Base-by-base conservation (phyloP, 257 asterid genomes). In the Plantago elongata region DNA sequence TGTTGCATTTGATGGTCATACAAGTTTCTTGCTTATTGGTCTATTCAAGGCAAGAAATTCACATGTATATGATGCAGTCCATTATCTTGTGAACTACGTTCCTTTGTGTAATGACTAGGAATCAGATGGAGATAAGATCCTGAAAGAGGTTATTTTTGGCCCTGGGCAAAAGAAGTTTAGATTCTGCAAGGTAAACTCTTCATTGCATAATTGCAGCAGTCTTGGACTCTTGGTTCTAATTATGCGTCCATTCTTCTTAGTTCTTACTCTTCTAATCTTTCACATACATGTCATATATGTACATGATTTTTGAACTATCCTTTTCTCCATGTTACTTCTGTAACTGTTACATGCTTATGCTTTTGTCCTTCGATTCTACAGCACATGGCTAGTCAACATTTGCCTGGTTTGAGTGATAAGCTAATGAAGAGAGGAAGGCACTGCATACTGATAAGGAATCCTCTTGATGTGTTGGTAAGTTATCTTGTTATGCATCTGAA, bases 301-400 rank as follows among this genome's bases (percentile, higher is more conserved):
- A 22, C 27, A 22, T 1, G 27, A 2, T 22, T 22, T 22, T 22
- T 1, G 27, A 22, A 22, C 27, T 22, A 1, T 22, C 27, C 2
- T 22, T 22, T 22, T 22, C 27, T 22, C 27, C 27, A 22, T 22
- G 2, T 22, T 22, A 51, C 18, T 40, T 51, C 45, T 40, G 30
- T 51, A 45, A n/a, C 40, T 45, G 10, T 69, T 48, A 49, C 40
- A 48, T n/a, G 42, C 72, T 17, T 47, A 55, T 40, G 57, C 59
- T 22, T 46, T 56, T 54, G 44, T 44, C 54, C 17, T 13, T 69
- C 65, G 57, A 57, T 50, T 80, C 60, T 75, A 27, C 86, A 90
- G 97, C 97, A 90, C 66, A 87, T 90, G 67, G 94, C 96, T 37
- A 88, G 86, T 69, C 97, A 90, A 16, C 76, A 61, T 62, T 70